These are phyloP conservation scores for Scleromitrula shiraiana DNA, from an alignment of 2,329 filamentous ascomycete species.

Conservation along the genomic window DNA sequence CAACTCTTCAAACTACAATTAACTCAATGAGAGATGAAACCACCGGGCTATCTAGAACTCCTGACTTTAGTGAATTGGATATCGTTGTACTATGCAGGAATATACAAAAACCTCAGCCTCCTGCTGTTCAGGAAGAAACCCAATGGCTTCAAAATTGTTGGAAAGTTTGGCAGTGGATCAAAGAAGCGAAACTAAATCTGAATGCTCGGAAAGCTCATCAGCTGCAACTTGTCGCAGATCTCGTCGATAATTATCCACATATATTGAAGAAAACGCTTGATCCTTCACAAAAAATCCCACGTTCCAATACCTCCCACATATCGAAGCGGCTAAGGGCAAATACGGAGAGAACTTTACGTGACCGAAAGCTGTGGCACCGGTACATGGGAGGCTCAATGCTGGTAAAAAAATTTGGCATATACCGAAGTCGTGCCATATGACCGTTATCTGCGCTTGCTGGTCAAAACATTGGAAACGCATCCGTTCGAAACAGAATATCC, in stretches of 20 bases:
- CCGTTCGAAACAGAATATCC: not conserved
- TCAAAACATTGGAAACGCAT: not conserved
- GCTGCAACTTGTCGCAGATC: not conserved
- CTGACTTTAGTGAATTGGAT: too few relatives aligned
- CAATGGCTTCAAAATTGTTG: not conserved
- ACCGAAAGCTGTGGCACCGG: not conserved
- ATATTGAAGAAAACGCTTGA: not conserved
- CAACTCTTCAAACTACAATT: too few relatives aligned
- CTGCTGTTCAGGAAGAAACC: not conserved
- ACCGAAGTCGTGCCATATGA: slow-evolving; percentile 1
- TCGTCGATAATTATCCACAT: not conserved
- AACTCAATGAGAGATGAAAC: too few relatives aligned
- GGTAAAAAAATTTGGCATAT: too few relatives aligned
- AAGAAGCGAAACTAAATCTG: not conserved
- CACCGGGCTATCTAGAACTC: too few relatives aligned
- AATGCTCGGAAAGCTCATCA: not conserved
- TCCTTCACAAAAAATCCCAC: not conserved
- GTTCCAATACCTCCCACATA: not conserved
- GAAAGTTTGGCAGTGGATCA: slow-evolving; percentile 1
- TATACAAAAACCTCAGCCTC: too few relatives aligned
- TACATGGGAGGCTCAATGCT: too few relatives aligned
- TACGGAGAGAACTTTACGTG: not conserved
- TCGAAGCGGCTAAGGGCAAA: not conserved
- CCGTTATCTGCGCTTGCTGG: slow-evolving; percentile 1
- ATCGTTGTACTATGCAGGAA: too few relatives aligned